Evolutionary conservation across 2,329 filamentous ascomycete species (phyloP), one percentile per base, ranked within the genome.

Genomic region (Verticillium tricorpus): DNA sequence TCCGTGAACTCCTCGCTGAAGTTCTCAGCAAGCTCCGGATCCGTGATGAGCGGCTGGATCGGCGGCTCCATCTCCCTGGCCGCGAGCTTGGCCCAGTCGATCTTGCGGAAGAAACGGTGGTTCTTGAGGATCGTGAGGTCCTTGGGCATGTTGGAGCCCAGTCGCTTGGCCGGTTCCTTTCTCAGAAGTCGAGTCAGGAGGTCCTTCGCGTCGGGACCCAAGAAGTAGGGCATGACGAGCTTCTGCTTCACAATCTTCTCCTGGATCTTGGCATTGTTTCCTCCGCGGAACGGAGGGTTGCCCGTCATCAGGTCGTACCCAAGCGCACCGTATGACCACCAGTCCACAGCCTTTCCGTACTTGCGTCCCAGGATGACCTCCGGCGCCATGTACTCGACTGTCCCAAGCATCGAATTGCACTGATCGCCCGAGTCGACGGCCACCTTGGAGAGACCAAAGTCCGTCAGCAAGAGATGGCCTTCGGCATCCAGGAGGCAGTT

Each of bases 321-420:
- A 56, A 99, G 84, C 2, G 94, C 93, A 39, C 96, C 95, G 56
- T 99, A 89, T 5, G 93, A 97, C 95, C 95, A 99, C 94, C 94
- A 99, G 78, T 99, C 95, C 19, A 97, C 96, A 1, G 93, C 89
- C 75, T 93, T 94, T 71, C 94, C 93, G 74, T 99, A 99, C 67
- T 91, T 89, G 67, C 91, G 88, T 64, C 93, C 93, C 65, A 89
- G 85, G 64, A 99, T 87, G 59, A 99, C 91, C 77, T 99, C 95
- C 1, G 95, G 95, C 0, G 95, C 96, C 95, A 99, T 99, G 83
- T 99, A 99, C 74, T 98, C 95, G 62, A 97, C 89, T 0, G 95
- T 99, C 58, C 95, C 95, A 11, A 97, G 86, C 67, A 97, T 90
- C 52, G 92, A 97, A 76, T 93, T 92, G 82, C 94, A 97, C 61